Base-by-base conservation (phyloP, 2,329 filamentous ascomycete genomes). In the Xylariaceae sp. region DNA sequence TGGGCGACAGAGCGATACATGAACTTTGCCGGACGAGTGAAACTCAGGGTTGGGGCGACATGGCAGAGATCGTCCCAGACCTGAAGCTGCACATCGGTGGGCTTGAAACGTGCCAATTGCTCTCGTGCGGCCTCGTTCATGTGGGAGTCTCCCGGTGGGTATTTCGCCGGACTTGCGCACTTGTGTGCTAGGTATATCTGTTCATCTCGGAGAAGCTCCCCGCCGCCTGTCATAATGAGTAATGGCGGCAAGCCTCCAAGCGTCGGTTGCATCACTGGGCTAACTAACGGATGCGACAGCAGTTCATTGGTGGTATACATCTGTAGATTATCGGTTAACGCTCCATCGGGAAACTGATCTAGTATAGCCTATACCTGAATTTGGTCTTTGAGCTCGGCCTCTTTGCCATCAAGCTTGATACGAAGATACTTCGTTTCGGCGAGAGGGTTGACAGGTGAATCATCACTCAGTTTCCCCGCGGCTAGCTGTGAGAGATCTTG, bases 41-140 rank as follows among this genome's bases (percentile, higher is more conserved):
- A 98, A 66, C 91, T 96, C n/a, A 98, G 80, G 0, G 93, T 97
- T 0, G 93, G 91, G 0, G 89, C 88, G 5, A 96, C 93, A 70
- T 98, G 93, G 67, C 95, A 98, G 2, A 98, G 78, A 66, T 96
- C 90, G 55, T 98, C 93, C 93, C 93, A 98, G 1, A 98, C 88
- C 71, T 98, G 95, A 2, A 99, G 81, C 70, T 97, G 92, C 0
- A 98, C 93, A 65, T 96, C 85, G 0, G 95, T 99, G 0, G 92
- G 90, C 54, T 86, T 85, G 72, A 91, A 96, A 59, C 81, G 86
- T 37, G 80, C 77, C 16, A 95, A 67, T 12, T 79, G 73, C 3
- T 81, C 79, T 19, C 81, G 80, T 23, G 88, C 87, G 56, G 81
- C 79, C 40, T 88, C 82, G 32, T 87, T 80, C 57, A 95, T 76